Evolutionary conservation across 306 rosid species (phyloP).

Genomic region (Vigna angularis): DNA sequence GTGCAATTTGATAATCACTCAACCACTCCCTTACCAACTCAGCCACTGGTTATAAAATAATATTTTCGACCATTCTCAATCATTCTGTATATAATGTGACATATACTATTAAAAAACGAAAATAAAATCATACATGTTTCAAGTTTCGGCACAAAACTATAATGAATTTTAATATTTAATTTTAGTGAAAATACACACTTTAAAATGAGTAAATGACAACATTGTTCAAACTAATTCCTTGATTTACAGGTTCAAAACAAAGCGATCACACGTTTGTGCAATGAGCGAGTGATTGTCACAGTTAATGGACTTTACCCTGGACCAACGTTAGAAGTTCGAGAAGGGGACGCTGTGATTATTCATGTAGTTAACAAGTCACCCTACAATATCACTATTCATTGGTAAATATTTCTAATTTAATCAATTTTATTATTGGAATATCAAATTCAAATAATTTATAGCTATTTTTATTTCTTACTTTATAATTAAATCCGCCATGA

Average conservation of each 20-base stretch:
- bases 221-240: neutral
- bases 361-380: slow-evolving; percentile 34
- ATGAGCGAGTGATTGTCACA: slow-evolving; percentile 52
- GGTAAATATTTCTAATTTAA: slow-evolving; percentile 12
- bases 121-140: neutral
- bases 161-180: no score
- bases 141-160: neutral
- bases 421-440: neutral
- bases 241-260: slow-evolving; percentile 50
- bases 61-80: neutral
- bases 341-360: slow-evolving; percentile 37
- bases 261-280: slow-evolving; percentile 49
- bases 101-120: neutral
- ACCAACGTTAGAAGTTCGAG: slow-evolving; percentile 16
- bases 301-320: slow-evolving; percentile 67
- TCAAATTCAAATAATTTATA: neutral
- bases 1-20: neutral
- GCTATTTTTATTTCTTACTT: neutral
- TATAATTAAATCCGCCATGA: neutral
- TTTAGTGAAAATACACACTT: no score
- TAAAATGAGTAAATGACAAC: neutral
- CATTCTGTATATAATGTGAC: neutral
- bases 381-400: slow-evolving; percentile 39
- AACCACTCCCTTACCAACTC: neutral
- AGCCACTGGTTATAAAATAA: neutral